A percentile compares a stretch with the other conserved stretches of the same genome.
Evolutionary conservation across 75 land plant species (phyloP).

Genomic region (Isoetes taiwanensis): DNA sequence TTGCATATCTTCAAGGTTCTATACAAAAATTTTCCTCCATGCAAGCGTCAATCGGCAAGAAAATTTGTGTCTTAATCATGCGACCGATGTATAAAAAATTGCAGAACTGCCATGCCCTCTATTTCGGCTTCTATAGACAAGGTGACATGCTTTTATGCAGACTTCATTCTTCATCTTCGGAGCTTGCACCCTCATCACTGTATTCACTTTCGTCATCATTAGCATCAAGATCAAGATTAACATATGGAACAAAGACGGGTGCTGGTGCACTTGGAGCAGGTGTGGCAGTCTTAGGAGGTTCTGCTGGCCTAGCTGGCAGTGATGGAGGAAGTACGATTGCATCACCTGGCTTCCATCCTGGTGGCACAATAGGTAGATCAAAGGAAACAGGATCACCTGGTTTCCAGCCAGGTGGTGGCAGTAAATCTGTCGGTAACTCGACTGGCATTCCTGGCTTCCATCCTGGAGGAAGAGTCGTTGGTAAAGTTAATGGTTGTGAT

Average conservation of each 20-base stretch:
- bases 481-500: not conserved
- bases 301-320: not conserved
- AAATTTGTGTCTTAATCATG: no score
- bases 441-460: conserved; percentile 84
- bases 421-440: conserved; percentile 48
- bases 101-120: no score
- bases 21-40: no score
- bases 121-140: no score
- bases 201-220: conserved; percentile 83
- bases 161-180: conserved; percentile 83
- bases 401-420: conserved; percentile 86
- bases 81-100: no score
- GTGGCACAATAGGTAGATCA: conserved; percentile 15
- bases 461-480: conserved; percentile 39
- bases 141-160: no score
- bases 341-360: conserved; percentile 26
- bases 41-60: no score
- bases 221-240: conserved; percentile 44
- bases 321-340: conserved; percentile 23
- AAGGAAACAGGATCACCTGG: conserved; percentile 75
- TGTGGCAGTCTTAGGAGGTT: conserved; percentile 4
- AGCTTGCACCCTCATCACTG: conserved; percentile 54
- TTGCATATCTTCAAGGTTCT: no score
- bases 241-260: conserved; percentile 18
- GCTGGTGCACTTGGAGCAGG: conserved; percentile 9